Conservation (phyloP, 1,284 basidiomycete species). For the Lentinus polychrous region DNA sequence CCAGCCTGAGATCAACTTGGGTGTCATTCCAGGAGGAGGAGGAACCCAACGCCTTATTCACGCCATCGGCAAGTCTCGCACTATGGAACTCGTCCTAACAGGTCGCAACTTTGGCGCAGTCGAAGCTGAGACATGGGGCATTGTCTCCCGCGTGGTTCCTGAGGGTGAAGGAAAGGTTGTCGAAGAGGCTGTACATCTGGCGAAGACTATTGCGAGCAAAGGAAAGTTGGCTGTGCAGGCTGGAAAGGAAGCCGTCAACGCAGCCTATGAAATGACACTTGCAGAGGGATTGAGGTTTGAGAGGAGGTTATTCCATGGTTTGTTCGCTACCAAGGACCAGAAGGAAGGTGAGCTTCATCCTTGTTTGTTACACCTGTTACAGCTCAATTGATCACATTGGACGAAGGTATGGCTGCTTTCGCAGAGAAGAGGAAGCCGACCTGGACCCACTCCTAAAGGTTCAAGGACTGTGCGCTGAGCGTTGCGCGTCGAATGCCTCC, state of each 20-base stretch:
- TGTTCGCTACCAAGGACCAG: constrained; percentile 95
- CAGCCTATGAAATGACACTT: constrained; percentile 80
- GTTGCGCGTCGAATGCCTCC: no score
- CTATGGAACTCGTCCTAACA: constrained; percentile 95
- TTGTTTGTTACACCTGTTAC: not conserved
- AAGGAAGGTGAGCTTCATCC: constrained; percentile 73
- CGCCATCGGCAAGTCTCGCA: constrained; percentile 86
- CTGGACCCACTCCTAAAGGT: constrained; percentile 55
- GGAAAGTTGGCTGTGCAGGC: constrained; percentile 84
- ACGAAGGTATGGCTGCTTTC: constrained; percentile 88
- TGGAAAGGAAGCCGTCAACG: constrained; percentile 94
- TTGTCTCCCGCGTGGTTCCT: constrained; percentile 78
- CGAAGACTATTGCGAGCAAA: constrained; percentile 77
- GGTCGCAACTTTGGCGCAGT: constrained; percentile 76
- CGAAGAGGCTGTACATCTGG: constrained; percentile 84
- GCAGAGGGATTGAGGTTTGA: constrained; percentile 85
- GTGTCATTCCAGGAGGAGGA: constrained; percentile 90
- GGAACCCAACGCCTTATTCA: constrained; percentile 71
- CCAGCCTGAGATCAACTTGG: constrained; percentile 96
- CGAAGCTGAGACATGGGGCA: constrained; percentile 82
- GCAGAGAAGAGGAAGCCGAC: constrained; percentile 93
- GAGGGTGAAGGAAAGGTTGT: constrained; percentile 78
- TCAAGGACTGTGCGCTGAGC: no score
- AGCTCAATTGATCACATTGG: constrained; percentile 4
- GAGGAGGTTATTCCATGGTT: constrained; percentile 83